These are phyloP conservation scores for Heimioporus sp. DNA, from an alignment of 768 basidiomycete genomes.

Conservation along the genomic window DNA sequence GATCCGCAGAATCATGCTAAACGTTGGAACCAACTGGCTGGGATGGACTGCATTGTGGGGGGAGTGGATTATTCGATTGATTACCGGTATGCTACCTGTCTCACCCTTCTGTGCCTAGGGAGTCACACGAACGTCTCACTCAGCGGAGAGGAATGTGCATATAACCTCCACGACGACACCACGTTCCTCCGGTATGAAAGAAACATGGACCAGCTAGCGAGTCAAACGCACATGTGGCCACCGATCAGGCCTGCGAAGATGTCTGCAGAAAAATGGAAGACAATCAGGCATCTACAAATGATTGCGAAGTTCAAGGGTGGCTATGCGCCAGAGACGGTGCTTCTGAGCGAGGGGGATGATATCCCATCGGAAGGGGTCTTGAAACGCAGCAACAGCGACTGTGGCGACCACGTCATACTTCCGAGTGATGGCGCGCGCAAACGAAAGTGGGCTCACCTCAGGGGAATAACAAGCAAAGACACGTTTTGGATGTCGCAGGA, in stretches of 20 bases:
- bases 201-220: background rate
- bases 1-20: too few species aligned
- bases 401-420: background rate
- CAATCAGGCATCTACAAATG: background rate
- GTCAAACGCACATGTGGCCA: slow-evolving; percentile 3
- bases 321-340: background rate
- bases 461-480: background rate
- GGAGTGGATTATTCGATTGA: too few species aligned
- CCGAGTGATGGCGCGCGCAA: background rate
- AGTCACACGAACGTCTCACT: too few species aligned
- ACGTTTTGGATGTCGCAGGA: background rate
- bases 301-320: background rate
- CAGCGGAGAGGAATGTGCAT: too few species aligned
- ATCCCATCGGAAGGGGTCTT: background rate
- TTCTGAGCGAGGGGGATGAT: background rate
- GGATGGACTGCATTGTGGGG: too few species aligned
- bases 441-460: too few species aligned
- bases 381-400: background rate
- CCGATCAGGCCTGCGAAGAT: background rate
- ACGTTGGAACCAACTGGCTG: too few species aligned
- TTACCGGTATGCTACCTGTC: too few species aligned
- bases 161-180: background rate
- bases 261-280: background rate
- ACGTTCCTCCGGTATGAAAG: background rate
- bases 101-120: too few species aligned